Evolutionary conservation across 495 filamentous ascomycete genomes (phyloP).

Genomic region (Trichoderma asperelloides): DNA sequence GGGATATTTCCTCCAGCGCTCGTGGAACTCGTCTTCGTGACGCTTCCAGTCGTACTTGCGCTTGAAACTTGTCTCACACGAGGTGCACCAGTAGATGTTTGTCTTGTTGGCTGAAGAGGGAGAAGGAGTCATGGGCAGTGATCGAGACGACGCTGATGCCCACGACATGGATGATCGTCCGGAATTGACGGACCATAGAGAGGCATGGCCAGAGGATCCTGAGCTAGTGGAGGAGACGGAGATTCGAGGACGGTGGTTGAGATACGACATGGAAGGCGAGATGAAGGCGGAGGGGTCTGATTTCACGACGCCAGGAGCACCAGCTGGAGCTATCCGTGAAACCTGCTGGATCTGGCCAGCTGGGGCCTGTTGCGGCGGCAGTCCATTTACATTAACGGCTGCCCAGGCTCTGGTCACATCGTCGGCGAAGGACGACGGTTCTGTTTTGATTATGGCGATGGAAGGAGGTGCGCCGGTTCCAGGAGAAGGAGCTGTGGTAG

Average conservation of each 20-base stretch:
- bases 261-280: background rate
- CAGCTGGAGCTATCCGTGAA: background rate
- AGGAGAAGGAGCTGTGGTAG: background rate
- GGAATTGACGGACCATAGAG: constrained; percentile 18
- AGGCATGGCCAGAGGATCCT: constrained; percentile 25
- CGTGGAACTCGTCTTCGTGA: constrained; percentile 45
- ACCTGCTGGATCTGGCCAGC: background rate
- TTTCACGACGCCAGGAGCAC: background rate
- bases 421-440: background rate
- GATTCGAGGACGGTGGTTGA: constrained; percentile 11
- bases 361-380: background rate
- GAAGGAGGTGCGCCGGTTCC: background rate
- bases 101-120: constrained; percentile 22
- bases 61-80: constrained; percentile 41
- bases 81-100: constrained; percentile 42
- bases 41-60: constrained; percentile 46
- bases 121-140: constrained; percentile 14
- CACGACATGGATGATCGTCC: constrained; percentile 23
- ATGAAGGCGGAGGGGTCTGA: constrained; percentile 8
- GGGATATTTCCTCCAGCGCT: constrained; percentile 41
- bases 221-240: constrained; percentile 31
- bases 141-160: constrained; percentile 13
- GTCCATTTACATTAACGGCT: background rate
- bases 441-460: background rate
- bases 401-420: background rate